phyloP scores from a whole-genome alignment of 495 filamentous ascomycete species.

The Hapsidospora chrysogenum region DNA sequence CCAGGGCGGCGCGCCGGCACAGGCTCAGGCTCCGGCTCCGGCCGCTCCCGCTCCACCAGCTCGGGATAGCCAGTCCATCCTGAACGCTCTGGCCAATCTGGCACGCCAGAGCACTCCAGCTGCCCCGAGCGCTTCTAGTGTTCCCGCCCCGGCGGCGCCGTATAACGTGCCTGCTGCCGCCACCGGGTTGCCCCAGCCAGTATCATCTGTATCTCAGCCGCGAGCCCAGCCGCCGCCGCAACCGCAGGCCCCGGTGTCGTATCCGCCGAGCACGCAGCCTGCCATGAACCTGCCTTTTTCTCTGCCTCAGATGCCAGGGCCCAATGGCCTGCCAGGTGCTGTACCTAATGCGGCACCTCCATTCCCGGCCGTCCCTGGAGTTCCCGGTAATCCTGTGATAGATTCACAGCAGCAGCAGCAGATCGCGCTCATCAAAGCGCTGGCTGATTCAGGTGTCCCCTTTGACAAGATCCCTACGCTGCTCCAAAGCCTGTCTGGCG shows the following conservation, averaged over 20 bases:
- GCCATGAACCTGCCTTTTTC: constrained; percentile 39
- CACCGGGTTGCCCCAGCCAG: constrained; percentile 5
- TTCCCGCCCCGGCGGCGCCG: constrained; percentile 31
- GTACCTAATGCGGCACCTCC: constrained; percentile 29
- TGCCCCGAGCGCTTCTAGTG: constrained; percentile 34
- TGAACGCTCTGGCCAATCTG: constrained; percentile 73
- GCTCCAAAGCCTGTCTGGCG: constrained; percentile 23
- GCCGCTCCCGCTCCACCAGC: constrained; percentile 5
- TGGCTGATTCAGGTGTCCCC: constrained; percentile 25
- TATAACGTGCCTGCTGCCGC: constrained; percentile 29
- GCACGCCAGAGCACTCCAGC: constrained; percentile 59
- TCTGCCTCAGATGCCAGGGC: constrained; percentile 21
- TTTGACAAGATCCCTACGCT: constrained; percentile 28
- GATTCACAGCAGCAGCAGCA: constrained; percentile 40
- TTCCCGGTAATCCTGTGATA: constrained; percentile 12
- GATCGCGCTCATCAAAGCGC: constrained; percentile 27
- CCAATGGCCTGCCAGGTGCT: constrained; percentile 13
- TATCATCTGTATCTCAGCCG: background rate
- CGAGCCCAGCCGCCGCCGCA: background rate
- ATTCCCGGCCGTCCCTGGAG: constrained; percentile 6
- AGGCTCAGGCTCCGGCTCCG: background rate
- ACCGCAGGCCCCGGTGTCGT: constrained; percentile 1
- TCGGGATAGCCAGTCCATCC: constrained; percentile 46
- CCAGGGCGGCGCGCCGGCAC: constrained; percentile 14
- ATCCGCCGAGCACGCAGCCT: constrained; percentile 25